A percentile compares a stretch with the other conserved stretches of the same genome.
Evolutionary conservation across 257 asterid species (phyloP).

Genomic region (Ligustrum vulgare): DNA sequence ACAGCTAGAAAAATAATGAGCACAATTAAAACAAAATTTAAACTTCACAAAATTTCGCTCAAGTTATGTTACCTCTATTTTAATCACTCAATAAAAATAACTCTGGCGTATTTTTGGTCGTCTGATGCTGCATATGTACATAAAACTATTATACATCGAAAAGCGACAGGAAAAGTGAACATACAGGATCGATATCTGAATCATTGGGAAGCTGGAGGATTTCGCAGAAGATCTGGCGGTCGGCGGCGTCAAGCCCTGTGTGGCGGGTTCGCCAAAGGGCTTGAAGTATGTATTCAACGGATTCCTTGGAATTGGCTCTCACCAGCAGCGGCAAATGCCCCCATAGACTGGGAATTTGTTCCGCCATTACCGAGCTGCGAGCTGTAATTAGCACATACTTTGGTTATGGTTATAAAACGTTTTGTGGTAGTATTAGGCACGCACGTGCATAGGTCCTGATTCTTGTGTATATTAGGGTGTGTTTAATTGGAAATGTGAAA

Average conservation of each 20-base stretch:
- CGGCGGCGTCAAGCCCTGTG: constrained; percentile 77
- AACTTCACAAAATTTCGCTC: background rate
- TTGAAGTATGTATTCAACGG: constrained; percentile 76
- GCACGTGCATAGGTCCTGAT: too few relatives aligned
- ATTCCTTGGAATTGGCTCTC: constrained; percentile 75
- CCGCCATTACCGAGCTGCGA: constrained; percentile 32
- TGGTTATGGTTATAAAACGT: too few relatives aligned
- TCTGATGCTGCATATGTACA: background rate
- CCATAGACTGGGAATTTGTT: constrained; percentile 54
- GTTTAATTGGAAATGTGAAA: too few relatives aligned
- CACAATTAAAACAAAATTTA: background rate
- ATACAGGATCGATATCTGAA: constrained; percentile 69
- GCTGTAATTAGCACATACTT: background rate
- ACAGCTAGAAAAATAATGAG: background rate
- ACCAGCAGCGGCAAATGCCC: constrained; percentile 64
- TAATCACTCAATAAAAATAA: background rate
- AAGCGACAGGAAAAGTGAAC: constrained; percentile 14
- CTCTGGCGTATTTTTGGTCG: background rate
- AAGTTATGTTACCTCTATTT: background rate
- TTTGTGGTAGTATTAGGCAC: too few relatives aligned
- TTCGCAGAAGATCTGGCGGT: constrained; percentile 62
- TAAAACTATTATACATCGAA: background rate
- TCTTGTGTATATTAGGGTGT: too few relatives aligned
- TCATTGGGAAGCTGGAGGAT: constrained; percentile 66
- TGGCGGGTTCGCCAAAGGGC: constrained; percentile 86